Percentiles rank a stretch among this genome's conserved stretches.
Conservation (phyloP, 176 grass and related monocot species). For the Bromus sterilis region DNA sequence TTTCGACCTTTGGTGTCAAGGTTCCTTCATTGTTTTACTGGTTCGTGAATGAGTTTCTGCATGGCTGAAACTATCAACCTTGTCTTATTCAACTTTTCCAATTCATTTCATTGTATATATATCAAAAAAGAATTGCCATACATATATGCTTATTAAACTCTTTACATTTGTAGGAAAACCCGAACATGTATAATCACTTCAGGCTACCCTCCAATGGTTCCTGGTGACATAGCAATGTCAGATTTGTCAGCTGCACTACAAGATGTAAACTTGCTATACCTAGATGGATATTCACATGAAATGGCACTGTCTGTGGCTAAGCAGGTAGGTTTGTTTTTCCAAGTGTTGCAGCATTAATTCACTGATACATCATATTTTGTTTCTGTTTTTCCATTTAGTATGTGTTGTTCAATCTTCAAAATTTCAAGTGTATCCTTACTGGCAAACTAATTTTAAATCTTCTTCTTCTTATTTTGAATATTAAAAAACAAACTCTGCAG, state of each 20-base stretch:
- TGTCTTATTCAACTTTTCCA: not conserved
- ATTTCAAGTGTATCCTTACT: not conserved
- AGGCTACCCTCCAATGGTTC: slow-evolving; percentile 34
- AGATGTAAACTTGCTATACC: slow-evolving; percentile 33
- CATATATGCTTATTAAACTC: not conserved
- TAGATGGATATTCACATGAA: slow-evolving; percentile 40
- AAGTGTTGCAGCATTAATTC: not conserved
- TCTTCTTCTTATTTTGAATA: not conserved
- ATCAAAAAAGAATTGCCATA: not conserved
- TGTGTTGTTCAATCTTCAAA: not conserved
- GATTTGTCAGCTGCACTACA: slow-evolving; percentile 28
- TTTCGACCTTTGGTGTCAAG: not conserved
- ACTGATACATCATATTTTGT: not conserved
- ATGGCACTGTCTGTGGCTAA: slow-evolving; percentile 29
- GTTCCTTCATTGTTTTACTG: not conserved
- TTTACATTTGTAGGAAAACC: slow-evolving; percentile 29
- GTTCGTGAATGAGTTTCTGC: not conserved
- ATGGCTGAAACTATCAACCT: not conserved
- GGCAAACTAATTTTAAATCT: not conserved
- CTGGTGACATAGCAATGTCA: slow-evolving; percentile 23
- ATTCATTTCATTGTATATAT: not conserved
- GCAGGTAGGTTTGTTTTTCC: slow-evolving; percentile 21
- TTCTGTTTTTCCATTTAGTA: not conserved
- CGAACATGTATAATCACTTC: slow-evolving; percentile 43
- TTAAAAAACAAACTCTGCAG: not conserved